Base-by-base conservation (phyloP, 352 stramenopile genomes). In the Phytophthora pini region DNA sequence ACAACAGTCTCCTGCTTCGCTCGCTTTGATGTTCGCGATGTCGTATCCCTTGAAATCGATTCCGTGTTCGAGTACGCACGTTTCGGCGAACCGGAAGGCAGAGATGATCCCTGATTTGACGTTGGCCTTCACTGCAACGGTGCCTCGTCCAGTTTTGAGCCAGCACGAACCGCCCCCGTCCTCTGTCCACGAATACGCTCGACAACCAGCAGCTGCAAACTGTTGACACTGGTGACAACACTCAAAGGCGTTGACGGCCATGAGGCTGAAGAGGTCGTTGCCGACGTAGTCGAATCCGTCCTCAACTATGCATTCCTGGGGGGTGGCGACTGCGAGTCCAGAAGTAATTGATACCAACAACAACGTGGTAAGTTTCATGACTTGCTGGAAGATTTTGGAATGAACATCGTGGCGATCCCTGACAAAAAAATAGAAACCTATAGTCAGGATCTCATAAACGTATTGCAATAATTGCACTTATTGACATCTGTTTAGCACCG, bases 141-240 rank as follows among this genome's bases (percentile, higher is more conserved):
- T 60, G 13, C 70, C 70, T n/a, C 68, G 68, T 6, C 56, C 66
- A 26, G 54, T 86, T 65, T 90, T 90, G 65, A 90, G 65, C 72
- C 73, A 90, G 55, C 77, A 88, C 5, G 72, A 87, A 17, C 79
- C 76, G 12, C 76, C 76, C 17, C 76, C 70, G 41, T 58, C 59
- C 52, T 64, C 63, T n/a, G 55, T 82, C 78, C 78, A 91, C 38
- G 80, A 77, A 52, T 68, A 86, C 5, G 74, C 78, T 41, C 72
- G 61, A 60, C 74, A 85, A 12, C 70, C 62, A 11, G 43, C 40
- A 24, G 29, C n/a, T 11, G 57, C 49, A 56, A 45, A 51, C 12
- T 41, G 9, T 22, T 56, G 39, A 38, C 70, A 78, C 5, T 72
- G 52, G n/a, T 55, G 40, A 26, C 73, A 81, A 59, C 62, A 78